Evolutionary conservation across 306 rosid species (phyloP).

Genomic region (Lathyrus oleraceus): DNA sequence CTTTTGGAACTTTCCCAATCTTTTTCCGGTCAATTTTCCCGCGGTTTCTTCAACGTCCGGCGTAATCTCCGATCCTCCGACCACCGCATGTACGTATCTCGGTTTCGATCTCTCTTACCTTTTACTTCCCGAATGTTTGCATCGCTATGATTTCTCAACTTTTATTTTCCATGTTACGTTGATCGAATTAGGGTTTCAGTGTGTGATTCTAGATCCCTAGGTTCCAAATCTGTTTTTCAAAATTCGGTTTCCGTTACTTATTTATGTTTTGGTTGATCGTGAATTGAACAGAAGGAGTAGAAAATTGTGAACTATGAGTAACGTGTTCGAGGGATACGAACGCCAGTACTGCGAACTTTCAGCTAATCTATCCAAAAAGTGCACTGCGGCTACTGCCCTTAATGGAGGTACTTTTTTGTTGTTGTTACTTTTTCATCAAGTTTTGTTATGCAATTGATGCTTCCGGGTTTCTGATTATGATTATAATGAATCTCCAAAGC

Average conservation of each 20-base stretch:
- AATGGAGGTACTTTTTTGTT: slow-evolving; percentile 61
- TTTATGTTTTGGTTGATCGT: slow-evolving; percentile 21
- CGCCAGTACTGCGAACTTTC: slow-evolving; percentile 88
- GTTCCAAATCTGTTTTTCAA: slow-evolving; percentile 24
- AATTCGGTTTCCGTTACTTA: background rate
- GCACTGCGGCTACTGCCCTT: slow-evolving; percentile 62
- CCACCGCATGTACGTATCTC: slow-evolving; percentile 32
- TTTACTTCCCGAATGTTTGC: background rate
- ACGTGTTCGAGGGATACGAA: slow-evolving; percentile 82
- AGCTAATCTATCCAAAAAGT: slow-evolving; percentile 70
- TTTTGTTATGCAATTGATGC: background rate
- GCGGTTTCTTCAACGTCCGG: slow-evolving; percentile 25
- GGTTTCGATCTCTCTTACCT: background rate
- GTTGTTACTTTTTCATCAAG: background rate
- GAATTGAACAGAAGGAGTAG: slow-evolving; percentile 34
- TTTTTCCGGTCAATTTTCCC: slow-evolving; percentile 36
- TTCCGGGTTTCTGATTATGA: background rate
- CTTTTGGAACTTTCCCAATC: slow-evolving; percentile 5
- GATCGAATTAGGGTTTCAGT: slow-evolving; percentile 29
- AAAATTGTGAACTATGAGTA: slow-evolving; percentile 60
- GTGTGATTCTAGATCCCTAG: slow-evolving; percentile 1
- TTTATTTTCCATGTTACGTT: background rate
- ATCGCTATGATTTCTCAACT: slow-evolving; percentile 18
- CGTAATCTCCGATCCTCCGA: slow-evolving; percentile 26
- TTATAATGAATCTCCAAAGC: background rate